These are phyloP conservation scores for Lentinus polychrous DNA, from an alignment of 1,284 basidiomycete species.

Conservation along the genomic window DNA sequence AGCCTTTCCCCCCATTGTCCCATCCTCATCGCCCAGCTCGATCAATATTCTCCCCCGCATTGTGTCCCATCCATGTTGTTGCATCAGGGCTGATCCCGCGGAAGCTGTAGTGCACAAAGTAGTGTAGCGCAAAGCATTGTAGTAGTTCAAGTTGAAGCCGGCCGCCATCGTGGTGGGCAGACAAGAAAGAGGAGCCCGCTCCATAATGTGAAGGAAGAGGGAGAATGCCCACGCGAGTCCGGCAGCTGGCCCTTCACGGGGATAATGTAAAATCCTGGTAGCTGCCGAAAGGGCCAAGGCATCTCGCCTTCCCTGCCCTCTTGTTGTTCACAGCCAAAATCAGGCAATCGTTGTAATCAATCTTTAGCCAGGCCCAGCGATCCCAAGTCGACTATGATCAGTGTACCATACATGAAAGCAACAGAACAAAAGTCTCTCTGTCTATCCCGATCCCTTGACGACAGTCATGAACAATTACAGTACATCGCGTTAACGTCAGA, in stretches of 20 bases:
- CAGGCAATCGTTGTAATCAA: no score
- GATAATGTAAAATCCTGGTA: conserved; percentile 19
- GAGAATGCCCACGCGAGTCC: conserved; percentile 23
- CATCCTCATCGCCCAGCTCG: no score
- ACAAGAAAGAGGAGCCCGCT: conserved; percentile 9
- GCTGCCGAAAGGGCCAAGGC: conserved; percentile 12
- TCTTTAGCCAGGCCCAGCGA: no score
- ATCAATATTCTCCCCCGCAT: neutral
- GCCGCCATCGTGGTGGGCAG: conserved; percentile 12
- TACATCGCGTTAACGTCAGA: no score
- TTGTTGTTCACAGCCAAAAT: no score
- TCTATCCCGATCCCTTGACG: no score
- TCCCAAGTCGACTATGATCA: no score
- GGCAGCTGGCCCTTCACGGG: conserved; percentile 20
- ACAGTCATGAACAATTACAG: no score
- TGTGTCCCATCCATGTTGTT: neutral
- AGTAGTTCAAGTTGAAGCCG: conserved; percentile 14
- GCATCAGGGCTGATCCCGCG: neutral
- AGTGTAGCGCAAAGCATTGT: no score
- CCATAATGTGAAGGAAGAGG: conserved; percentile 8
- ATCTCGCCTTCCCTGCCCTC: neutral
- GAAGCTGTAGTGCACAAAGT: conserved; percentile 1
- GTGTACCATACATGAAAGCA: no score
- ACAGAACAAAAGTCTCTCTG: no score
- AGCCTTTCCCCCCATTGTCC: neutral